A percentile compares a stretch with the other conserved stretches of the same genome.
Evolutionary conservation across 495 filamentous ascomycete genomes (phyloP).

Genomic region (Trichodelitschia bisporula): DNA sequence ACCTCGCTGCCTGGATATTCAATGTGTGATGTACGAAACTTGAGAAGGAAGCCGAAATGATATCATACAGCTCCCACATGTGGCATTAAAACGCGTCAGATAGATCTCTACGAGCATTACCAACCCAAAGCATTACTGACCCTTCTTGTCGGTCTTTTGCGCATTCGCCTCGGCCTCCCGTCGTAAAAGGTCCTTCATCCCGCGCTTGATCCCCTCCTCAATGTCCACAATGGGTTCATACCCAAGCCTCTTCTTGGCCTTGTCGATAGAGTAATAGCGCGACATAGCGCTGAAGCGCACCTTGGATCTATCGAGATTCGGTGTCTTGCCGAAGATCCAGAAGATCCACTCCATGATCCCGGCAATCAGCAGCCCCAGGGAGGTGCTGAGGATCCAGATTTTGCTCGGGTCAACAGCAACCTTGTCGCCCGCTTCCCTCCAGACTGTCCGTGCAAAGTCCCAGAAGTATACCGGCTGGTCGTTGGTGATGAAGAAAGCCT

Average conservation of each 20-base stretch:
- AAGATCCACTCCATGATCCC: conserved; percentile 42
- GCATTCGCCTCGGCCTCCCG: conserved; percentile 25
- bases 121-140: conserved; percentile 11
- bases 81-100: too few relatives aligned
- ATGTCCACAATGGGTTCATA: conserved; percentile 52
- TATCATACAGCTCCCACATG: too few relatives aligned
- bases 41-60: too few relatives aligned
- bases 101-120: too few relatives aligned
- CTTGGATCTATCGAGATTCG: conserved; percentile 46
- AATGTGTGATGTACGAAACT: too few relatives aligned
- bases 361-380: conserved; percentile 38
- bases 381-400: conserved; percentile 43
- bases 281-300: conserved; percentile 65
- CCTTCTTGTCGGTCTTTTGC: conserved; percentile 20
- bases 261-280: conserved; percentile 63
- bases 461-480: conserved; percentile 84
- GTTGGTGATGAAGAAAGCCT: conserved; percentile 92
- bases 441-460: conserved; percentile 66
- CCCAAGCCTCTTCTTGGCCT: conserved; percentile 54
- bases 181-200: conserved; percentile 39
- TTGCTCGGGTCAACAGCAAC: conserved; percentile 13
- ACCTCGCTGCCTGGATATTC: too few relatives aligned
- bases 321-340: conserved; percentile 41
- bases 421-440: conserved; percentile 26
- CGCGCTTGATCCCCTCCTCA: conserved; percentile 46